Percentiles rank a stretch among this genome's conserved stretches.
phyloP scores from a whole-genome alignment of 202 grass and related monocot genomes.

The Eragrostis tef region DNA sequence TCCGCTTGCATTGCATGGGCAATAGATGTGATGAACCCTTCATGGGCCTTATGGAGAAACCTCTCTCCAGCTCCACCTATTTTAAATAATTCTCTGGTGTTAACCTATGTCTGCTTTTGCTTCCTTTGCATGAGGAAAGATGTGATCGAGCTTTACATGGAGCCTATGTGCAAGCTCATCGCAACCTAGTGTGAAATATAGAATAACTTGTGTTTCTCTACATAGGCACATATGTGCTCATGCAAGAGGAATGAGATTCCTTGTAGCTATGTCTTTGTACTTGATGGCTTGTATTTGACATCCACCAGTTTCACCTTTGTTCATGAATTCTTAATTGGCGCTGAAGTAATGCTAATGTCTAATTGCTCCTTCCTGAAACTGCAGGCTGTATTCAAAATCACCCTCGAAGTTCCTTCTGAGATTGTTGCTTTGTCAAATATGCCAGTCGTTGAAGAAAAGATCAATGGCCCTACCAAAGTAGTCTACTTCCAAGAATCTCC shows the following conservation, averaged over 20 bases:
- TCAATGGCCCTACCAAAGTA: constrained; percentile 73
- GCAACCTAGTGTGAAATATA: no score
- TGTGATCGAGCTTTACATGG: constrained; percentile 11
- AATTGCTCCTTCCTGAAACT: constrained; percentile 18
- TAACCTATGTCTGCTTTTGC: constrained; percentile 22
- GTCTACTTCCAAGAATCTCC: constrained; percentile 83
- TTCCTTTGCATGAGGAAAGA: not conserved
- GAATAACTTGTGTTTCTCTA: no score
- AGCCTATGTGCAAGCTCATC: not conserved
- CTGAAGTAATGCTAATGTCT: constrained; percentile 40
- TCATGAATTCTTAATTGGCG: constrained; percentile 25
- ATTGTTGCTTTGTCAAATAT: constrained; percentile 92
- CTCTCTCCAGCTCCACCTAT: not conserved
- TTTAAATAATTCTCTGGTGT: not conserved
- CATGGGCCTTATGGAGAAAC: not conserved
- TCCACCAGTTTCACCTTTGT: not conserved
- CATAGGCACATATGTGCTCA: not conserved
- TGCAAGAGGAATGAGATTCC: no score
- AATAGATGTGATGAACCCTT: constrained; percentile 7
- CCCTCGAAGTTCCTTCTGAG: constrained; percentile 82
- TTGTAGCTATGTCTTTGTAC: not conserved
- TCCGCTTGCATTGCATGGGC: not conserved
- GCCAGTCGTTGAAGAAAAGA: constrained; percentile 84
- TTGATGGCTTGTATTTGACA: constrained; percentile 33
- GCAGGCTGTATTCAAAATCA: constrained; percentile 94